A percentile compares a stretch with the other conserved stretches of the same genome.
These are phyloP conservation scores for Pichia cephalocereana DNA, from an alignment of 805 yeast species.

Conservation along the genomic window DNA sequence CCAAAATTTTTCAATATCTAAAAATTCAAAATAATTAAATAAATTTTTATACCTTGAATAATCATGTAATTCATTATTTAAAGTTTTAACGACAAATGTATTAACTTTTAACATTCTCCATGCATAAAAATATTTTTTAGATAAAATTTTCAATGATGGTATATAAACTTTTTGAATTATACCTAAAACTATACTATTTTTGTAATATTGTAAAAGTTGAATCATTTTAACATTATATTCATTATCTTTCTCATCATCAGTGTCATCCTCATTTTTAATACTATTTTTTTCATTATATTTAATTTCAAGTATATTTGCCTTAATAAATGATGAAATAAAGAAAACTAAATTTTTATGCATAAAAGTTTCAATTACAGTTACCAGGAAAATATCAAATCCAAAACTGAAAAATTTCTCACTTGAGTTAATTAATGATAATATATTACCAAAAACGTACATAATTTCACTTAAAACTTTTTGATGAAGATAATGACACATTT, in stretches of 20 bases:
- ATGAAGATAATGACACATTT: slow-evolving; percentile 29
- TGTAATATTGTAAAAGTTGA: not conserved
- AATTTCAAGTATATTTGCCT: slow-evolving; percentile 23
- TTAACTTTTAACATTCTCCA: slow-evolving; percentile 58
- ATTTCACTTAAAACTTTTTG: slow-evolving; percentile 26
- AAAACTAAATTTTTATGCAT: slow-evolving; percentile 28
- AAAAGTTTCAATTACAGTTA: slow-evolving; percentile 28
- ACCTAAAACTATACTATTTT: slow-evolving; percentile 6
- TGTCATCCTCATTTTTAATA: too few species aligned
- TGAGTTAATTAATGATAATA: slow-evolving; percentile 25
- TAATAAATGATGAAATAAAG: slow-evolving; percentile 15
- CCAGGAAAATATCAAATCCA: slow-evolving; percentile 31
- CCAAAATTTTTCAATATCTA: not conserved
- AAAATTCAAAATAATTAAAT: not conserved
- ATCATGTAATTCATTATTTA: not conserved
- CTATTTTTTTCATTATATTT: slow-evolving; percentile 2
- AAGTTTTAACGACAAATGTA: slow-evolving; percentile 14
- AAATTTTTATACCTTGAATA: not conserved
- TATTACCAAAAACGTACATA: slow-evolving; percentile 27
- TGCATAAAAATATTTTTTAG: slow-evolving; percentile 38
- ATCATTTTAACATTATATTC: not conserved
- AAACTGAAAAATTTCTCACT: slow-evolving; percentile 19
- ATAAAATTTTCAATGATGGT: slow-evolving; percentile 21
- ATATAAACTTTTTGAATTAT: slow-evolving; percentile 16
- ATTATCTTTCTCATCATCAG: too few species aligned